Percentiles rank a stretch among this genome's conserved stretches.
These are phyloP conservation scores for Drechslerella coelobrocha DNA, from an alignment of 2,329 filamentous ascomycete species.

Conservation along the genomic window DNA sequence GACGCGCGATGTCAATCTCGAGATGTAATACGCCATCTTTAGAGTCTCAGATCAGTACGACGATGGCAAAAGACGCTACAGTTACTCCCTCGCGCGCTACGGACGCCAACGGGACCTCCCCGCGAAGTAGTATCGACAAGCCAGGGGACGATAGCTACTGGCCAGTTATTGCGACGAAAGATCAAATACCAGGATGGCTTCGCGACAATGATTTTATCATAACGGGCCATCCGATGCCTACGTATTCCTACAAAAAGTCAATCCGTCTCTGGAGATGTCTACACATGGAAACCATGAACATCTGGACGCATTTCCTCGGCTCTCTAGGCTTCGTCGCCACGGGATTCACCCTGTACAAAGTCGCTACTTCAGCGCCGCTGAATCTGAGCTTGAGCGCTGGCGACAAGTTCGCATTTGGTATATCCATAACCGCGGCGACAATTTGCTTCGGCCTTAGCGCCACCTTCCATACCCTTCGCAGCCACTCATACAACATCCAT, in stretches of 20 bases:
- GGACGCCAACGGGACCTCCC: not conserved
- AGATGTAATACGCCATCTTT: slow-evolving; percentile 2
- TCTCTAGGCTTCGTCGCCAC: slow-evolving; percentile 11
- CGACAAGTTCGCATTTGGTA: slow-evolving; percentile 24
- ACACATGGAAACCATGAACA: slow-evolving; percentile 29
- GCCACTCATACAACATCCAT: slow-evolving; percentile 56
- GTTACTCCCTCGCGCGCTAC: not conserved
- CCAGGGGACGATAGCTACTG: slow-evolving; percentile 38
- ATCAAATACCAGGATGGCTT: slow-evolving; percentile 54
- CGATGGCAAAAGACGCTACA: slow-evolving; percentile 16
- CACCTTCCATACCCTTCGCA: slow-evolving; percentile 56
- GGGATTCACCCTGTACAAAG: slow-evolving; percentile 5
- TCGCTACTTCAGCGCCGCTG: slow-evolving; percentile 1
- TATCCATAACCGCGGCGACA: slow-evolving; percentile 15
- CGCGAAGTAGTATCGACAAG: slow-evolving; percentile 7
- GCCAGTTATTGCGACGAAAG: slow-evolving; percentile 53
- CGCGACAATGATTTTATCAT: slow-evolving; percentile 53
- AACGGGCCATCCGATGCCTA: slow-evolving; percentile 54
- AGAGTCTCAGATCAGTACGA: not conserved
- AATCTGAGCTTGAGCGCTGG: slow-evolving; percentile 2
- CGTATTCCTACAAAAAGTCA: slow-evolving; percentile 53
- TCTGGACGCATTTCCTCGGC: slow-evolving; percentile 24
- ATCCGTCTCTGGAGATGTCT: slow-evolving; percentile 28
- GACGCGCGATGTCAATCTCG: slow-evolving; percentile 2
- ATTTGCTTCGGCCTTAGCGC: slow-evolving; percentile 52